Base-by-base conservation (phyloP, 1,139 yeast species). In the Scheffersomyces parashehatae region DNA sequence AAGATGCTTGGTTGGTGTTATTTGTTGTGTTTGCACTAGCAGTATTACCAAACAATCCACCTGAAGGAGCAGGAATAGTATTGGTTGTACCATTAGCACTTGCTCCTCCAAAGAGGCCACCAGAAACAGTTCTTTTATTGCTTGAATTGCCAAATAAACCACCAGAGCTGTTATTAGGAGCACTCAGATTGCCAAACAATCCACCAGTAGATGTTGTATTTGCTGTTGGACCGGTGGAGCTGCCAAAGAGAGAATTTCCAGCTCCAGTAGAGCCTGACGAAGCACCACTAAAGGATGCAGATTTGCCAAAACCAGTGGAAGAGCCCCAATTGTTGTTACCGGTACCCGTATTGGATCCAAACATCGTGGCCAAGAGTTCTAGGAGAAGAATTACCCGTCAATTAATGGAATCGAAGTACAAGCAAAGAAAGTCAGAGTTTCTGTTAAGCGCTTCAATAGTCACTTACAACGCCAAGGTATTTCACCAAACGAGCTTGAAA, bases 91-190 rank as follows among this genome's bases (percentile, higher is more conserved):
- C 50, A 20, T 44, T 34, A 5, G 39, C 28, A 4, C 42, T 32
- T 32, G 36, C 36, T 36, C 41, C 41, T 38, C 35, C 58, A 52
- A 47, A 51, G 14, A 13, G 14, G 14, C 14, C 14, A 13, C 14
- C 14, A 13, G 14, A 13, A 13, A 13, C 14, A 13, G 14, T 13
- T 13, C 14, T 13, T 13, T 13, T 13, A 13, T 13, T 13, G 14
- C 14, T 13, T 2, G 53, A 46, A 48, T 46, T 58, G 10, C 68
- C 71, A 55, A 66, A 64, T 24, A 67, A 48, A 2, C 68, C 65
- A n/a, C 65, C 64, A 12, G 54, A 29, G 44, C 37, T 26, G 38
- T 24, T 36, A 35, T 40, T 31, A 45, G 26, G 47, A 45, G 29
- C 29, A 31, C 42, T 38, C 29, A 3, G 44, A 38, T 49, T 53